Conservation (phyloP, 345 rosid genomes). For the Populus nigra region DNA sequence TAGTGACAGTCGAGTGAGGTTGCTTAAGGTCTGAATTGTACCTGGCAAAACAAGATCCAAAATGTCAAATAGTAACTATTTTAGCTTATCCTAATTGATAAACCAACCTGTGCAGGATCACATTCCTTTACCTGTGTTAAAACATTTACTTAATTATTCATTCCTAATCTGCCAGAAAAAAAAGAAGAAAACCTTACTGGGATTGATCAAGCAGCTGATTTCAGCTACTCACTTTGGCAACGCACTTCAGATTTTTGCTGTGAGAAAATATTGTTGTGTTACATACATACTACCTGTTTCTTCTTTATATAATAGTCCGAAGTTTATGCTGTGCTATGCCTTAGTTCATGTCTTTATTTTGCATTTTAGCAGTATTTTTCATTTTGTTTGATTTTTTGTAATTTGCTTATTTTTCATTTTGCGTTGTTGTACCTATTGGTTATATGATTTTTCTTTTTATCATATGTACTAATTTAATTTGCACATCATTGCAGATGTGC, state of each 20-base stretch:
- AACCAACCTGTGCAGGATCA: neutral
- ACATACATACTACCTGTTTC: neutral
- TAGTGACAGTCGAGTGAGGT: neutral
- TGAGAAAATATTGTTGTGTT: neutral
- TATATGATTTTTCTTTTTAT: neutral
- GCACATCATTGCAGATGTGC: conserved; percentile 53
- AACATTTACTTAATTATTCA: neutral
- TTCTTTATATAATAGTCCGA: neutral
- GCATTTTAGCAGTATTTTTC: neutral
- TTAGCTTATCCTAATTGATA: neutral
- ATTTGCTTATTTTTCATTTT: neutral
- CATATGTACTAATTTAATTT: neutral
- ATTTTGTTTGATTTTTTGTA: neutral
- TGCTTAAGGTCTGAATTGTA: neutral
- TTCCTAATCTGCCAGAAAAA: neutral
- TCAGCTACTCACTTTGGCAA: neutral
- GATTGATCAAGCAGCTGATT: neutral
- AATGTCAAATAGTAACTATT: neutral
- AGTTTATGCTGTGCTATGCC: neutral
- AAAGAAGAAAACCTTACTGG: neutral
- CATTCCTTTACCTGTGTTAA: neutral
- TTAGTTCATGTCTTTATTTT: neutral
- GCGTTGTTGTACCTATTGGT: neutral
- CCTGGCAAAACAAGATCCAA: neutral
- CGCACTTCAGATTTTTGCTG: neutral